Base-by-base conservation (phyloP, 2,329 filamentous ascomycete species). In the Seiridium unicorne region DNA sequence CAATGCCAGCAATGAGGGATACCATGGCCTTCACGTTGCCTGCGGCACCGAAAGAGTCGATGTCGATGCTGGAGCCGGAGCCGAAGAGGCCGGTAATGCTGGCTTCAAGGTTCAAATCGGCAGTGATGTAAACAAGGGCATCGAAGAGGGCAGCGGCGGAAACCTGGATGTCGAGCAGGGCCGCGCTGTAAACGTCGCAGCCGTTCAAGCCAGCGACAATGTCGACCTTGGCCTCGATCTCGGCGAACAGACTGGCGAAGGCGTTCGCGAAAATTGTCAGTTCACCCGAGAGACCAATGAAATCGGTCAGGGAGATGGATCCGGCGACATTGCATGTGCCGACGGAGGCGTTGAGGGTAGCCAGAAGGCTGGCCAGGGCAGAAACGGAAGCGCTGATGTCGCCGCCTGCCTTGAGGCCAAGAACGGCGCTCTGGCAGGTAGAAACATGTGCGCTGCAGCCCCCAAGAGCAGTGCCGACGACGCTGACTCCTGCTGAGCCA, bases 1-100 rank as follows among this genome's bases (percentile, higher is more conserved):
- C 63, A 46, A 75, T 74, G 13, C 67, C 72, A 44, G 69, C 67
- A 51, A 69, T 64, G 8, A 74, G 51, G 26, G 66, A 62, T 44
- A 68, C 54, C 56, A 72, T 66, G 66, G 67, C 71, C 57, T 56
- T 57, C 36, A 74, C 64, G 63, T 74, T 63, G 60, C 72, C 56
- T 58, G 55, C 67, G 53, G 65, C 70, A 36, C 13, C 11, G 4
- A 74, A 65, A 5, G 51, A 55, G 38, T 38, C 51, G 13, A 55
- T 3, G 38, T 18, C 18, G 8, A 55, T 35, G 38, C 46, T 31
- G 26, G 26, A 7, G n/a, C 51, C 51, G 36, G 31, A 35, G 44
- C 51, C 51, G 35, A 32, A 35, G 49, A 61, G 57, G 51, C 38
- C 47, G n/a, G 40, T 44, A n/a, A 36, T 31, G 53, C 38, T 38